A percentile compares a stretch with the other conserved stretches of the same genome.
These are phyloP conservation scores for Halophytophthora polymorphica DNA, from an alignment of 352 stramenopile species.

Conservation along the genomic window DNA sequence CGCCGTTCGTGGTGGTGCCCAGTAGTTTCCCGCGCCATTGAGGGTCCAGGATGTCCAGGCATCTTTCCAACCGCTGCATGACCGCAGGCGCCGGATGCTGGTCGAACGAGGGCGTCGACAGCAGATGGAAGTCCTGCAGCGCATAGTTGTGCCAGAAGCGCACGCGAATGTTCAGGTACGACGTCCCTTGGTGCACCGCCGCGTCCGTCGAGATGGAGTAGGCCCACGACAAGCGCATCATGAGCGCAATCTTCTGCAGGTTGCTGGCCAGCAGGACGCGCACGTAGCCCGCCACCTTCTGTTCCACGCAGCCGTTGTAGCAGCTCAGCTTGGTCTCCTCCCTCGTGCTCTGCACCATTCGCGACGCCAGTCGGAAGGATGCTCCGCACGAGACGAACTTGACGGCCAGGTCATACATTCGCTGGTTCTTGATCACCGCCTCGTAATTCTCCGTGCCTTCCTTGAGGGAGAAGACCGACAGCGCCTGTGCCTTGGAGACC, in stretches of 20 bases:
- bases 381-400: slow-evolving; percentile 60
- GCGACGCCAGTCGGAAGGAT: slow-evolving; percentile 50
- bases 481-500: slow-evolving; percentile 33
- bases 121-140: slow-evolving; percentile 57
- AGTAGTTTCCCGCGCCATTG: slow-evolving; percentile 53
- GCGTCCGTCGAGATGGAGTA: slow-evolving; percentile 50
- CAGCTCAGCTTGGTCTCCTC: slow-evolving; percentile 55
- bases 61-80: slow-evolving; percentile 31
- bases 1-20: slow-evolving; percentile 43
- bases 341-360: slow-evolving; percentile 53
- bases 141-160: slow-evolving; percentile 49
- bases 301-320: slow-evolving; percentile 49
- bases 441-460: slow-evolving; percentile 38
- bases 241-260: slow-evolving; percentile 54
- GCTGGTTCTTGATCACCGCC: slow-evolving; percentile 62
- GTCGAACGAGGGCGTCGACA: slow-evolving; percentile 46
- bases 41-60: slow-evolving; percentile 49
- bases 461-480: slow-evolving; percentile 53
- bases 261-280: slow-evolving; percentile 57
- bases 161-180: slow-evolving; percentile 53
- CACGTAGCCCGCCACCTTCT: slow-evolving; percentile 45
- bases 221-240: slow-evolving; percentile 61
- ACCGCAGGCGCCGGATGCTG: slow-evolving; percentile 30
- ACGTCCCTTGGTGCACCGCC: slow-evolving; percentile 45
- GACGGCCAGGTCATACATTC: slow-evolving; percentile 57